Evolutionary conservation across 306 rosid species (phyloP).

Genomic region (Vicia sativa): DNA sequence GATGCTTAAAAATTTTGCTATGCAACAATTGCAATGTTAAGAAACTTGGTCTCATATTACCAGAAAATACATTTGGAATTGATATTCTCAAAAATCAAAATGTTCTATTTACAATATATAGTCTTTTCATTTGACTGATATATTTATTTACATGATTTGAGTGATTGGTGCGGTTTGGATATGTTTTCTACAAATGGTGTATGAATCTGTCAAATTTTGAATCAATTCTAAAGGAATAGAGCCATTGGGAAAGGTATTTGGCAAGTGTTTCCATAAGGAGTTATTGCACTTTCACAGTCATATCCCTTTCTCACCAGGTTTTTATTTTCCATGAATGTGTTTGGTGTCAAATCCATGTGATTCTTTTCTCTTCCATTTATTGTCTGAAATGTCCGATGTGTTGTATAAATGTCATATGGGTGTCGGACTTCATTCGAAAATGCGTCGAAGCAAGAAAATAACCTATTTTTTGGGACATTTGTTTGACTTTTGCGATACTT

Average conservation of each 20-base stretch:
- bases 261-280: constrained; percentile 4
- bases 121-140: constrained; percentile 17
- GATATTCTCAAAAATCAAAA: constrained; percentile 17
- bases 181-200: constrained; percentile 2
- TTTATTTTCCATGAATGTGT: constrained; percentile 3
- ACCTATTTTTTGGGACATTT: no score
- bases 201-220: constrained; percentile 21
- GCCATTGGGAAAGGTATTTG: constrained; percentile 11
- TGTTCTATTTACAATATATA: constrained; percentile 7
- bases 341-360: constrained; percentile 8
- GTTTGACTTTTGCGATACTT: no score
- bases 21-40: constrained; percentile 22
- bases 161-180: constrained; percentile 10
- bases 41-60: constrained; percentile 7
- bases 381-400: background rate
- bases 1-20: background rate
- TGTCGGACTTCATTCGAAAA: no score
- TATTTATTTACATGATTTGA: constrained; percentile 12
- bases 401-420: no score
- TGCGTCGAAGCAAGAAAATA: no score
- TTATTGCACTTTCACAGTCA: constrained; percentile 20
- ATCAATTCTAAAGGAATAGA: constrained; percentile 5
- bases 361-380: constrained; percentile 3
- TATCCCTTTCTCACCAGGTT: constrained; percentile 3
- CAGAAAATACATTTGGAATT: background rate